Percentiles rank a stretch among this genome's conserved stretches.
Conservation (phyloP, 2,329 filamentous ascomycete species). For the Claviceps africana region DNA sequence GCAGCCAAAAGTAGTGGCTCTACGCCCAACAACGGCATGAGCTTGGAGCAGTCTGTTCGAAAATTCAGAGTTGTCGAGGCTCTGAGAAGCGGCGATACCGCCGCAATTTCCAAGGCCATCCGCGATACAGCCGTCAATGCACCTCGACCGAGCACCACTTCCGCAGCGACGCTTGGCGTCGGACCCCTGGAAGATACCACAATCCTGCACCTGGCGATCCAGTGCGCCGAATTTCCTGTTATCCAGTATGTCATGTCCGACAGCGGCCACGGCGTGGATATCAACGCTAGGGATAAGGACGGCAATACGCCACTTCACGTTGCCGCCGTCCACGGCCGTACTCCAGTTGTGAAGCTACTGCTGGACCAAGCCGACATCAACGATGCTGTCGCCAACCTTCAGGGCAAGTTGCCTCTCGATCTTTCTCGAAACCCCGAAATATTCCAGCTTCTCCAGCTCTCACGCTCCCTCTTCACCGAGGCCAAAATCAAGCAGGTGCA, state of each 20-base stretch:
- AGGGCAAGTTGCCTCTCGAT: conserved; percentile 75
- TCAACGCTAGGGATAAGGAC: conserved; percentile 84
- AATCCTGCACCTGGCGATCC: conserved; percentile 82
- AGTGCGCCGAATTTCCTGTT: conserved; percentile 84
- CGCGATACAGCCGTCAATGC: conserved; percentile 45
- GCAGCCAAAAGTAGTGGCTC: conserved; percentile 16
- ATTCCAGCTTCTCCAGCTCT: conserved; percentile 85
- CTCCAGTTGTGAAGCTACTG: conserved; percentile 66
- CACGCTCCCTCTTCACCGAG: conserved; percentile 80
- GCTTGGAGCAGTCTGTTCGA: conserved; percentile 83
- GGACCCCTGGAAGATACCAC: conserved; percentile 63
- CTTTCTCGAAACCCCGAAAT: conserved; percentile 86
- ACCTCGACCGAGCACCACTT: conserved; percentile 43
- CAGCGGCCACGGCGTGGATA: conserved; percentile 51
- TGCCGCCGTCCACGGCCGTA: conserved; percentile 69
- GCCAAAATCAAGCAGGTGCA: conserved; percentile 75
- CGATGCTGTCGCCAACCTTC: conserved; percentile 72
- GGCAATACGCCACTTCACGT: conserved; percentile 89
- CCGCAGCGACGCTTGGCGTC: conserved; percentile 28
- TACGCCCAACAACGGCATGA: conserved; percentile 30
- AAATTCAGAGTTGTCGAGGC: conserved; percentile 93
- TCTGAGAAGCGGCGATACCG: conserved; percentile 77
- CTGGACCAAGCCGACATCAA: conserved; percentile 75
- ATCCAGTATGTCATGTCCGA: conserved; percentile 89
- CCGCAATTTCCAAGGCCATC: conserved; percentile 76